Evolutionary conservation across 2,329 filamentous ascomycete species (phyloP).

Genomic region (Pseudophaeomoniella oleicola): DNA sequence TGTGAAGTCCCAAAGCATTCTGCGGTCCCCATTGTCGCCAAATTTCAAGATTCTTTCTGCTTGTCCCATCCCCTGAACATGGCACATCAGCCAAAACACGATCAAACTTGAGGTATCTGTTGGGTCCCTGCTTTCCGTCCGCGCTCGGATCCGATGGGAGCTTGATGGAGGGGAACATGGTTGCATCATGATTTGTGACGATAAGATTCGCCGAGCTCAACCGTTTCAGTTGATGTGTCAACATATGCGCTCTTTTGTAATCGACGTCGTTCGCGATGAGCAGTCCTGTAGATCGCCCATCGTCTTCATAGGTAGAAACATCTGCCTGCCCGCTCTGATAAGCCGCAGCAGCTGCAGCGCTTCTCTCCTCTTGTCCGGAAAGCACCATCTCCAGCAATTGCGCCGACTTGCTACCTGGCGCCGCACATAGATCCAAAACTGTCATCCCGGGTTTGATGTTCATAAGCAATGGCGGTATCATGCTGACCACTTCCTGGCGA

Average conservation of each 20-base stretch:
- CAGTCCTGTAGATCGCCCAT: slow-evolving; percentile 78
- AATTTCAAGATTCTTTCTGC: slow-evolving; percentile 81
- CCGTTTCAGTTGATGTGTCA: slow-evolving; percentile 95
- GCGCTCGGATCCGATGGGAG: slow-evolving; percentile 46
- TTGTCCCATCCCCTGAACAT: slow-evolving; percentile 88
- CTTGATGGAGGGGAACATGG: slow-evolving; percentile 83
- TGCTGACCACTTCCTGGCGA: slow-evolving; percentile 93
- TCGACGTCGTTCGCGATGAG: slow-evolving; percentile 93
- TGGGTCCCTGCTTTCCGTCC: slow-evolving; percentile 37
- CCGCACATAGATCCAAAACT: slow-evolving; percentile 89
- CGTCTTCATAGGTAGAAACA: slow-evolving; percentile 47
- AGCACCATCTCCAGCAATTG: slow-evolving; percentile 94
- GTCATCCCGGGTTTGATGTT: slow-evolving; percentile 84
- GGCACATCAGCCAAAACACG: slow-evolving; percentile 92
- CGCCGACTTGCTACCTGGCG: slow-evolving; percentile 90
- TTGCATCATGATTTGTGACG: slow-evolving; percentile 95
- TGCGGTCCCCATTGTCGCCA: slow-evolving; percentile 92
- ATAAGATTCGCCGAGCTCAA: slow-evolving; percentile 92
- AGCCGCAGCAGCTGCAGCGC: slow-evolving; percentile 52
- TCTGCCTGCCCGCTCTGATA: slow-evolving; percentile 43
- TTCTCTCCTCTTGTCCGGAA: slow-evolving; percentile 74
- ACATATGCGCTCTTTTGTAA: slow-evolving; percentile 91
- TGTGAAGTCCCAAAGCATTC: slow-evolving; percentile 74
- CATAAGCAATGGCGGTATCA: slow-evolving; percentile 93
- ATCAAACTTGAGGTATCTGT: slow-evolving; percentile 85